These are phyloP conservation scores for Athelia psychrophila DNA, from an alignment of 1,284 basidiomycete genomes.

Conservation along the genomic window DNA sequence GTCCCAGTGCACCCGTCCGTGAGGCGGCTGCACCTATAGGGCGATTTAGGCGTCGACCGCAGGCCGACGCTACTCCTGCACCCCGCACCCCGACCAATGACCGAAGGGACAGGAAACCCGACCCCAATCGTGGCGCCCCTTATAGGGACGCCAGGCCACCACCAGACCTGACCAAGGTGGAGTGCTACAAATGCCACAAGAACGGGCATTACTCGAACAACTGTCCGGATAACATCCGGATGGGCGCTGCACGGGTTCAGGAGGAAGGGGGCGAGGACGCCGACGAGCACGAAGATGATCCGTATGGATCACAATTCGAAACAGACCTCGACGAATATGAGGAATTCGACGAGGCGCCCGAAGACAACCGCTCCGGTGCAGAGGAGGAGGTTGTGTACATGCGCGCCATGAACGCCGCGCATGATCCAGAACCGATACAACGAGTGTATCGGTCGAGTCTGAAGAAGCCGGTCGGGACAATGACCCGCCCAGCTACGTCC, in stretches of 20 bases:
- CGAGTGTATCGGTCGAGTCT: neutral
- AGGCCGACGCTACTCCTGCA: too few species aligned
- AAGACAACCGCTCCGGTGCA: neutral
- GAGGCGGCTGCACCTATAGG: too few species aligned
- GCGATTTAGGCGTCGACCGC: too few species aligned
- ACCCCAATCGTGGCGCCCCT: neutral
- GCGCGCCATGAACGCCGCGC: neutral
- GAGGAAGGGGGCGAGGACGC: neutral
- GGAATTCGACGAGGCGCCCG: neutral
- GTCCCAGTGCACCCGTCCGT: too few species aligned
- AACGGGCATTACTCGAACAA: too few species aligned
- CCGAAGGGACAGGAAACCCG: neutral
- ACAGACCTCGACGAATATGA: neutral
- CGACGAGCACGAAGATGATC: neutral
- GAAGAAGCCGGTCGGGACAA: neutral
- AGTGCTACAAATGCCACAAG: too few species aligned
- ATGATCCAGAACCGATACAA: neutral
- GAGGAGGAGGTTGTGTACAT: neutral
- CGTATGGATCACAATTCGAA: neutral
- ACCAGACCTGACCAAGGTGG: neutral
- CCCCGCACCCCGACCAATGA: too few species aligned
- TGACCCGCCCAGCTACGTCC: neutral
- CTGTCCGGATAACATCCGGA: neutral
- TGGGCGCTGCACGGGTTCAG: neutral
- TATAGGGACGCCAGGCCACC: neutral